phyloP scores from a whole-genome alignment of 495 filamentous ascomycete genomes.

The Penicillium bialowiezense region DNA sequence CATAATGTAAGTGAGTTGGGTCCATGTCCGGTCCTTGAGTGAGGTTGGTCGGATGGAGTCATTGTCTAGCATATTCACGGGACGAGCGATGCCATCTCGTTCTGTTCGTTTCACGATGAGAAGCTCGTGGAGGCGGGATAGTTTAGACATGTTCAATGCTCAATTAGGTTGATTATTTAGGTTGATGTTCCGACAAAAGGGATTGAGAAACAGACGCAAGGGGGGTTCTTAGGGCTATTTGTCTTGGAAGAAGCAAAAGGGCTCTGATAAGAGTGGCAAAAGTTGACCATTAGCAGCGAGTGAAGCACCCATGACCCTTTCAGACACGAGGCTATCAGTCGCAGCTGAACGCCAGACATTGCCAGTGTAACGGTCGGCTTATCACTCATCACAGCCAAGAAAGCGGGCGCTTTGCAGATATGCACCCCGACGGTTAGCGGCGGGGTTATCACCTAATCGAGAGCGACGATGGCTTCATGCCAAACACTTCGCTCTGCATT shows the following conservation, averaged over 20 bases:
- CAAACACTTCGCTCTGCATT: background rate
- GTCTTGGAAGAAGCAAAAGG: background rate
- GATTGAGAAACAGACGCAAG: background rate
- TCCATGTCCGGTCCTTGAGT: constrained; percentile 33
- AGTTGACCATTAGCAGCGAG: background rate
- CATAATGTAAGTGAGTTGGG: constrained; percentile 33
- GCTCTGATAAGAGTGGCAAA: background rate
- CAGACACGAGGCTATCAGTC: background rate
- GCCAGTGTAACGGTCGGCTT: background rate
- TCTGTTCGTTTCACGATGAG: constrained; percentile 22
- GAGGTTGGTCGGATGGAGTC: constrained; percentile 36
- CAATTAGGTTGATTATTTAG: background rate
- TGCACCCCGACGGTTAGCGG: constrained; percentile 4
- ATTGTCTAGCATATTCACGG: constrained; percentile 30
- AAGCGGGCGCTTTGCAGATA: background rate
- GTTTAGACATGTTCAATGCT: constrained; percentile 8
- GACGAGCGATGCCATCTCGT: constrained; percentile 16
- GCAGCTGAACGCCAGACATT: background rate
- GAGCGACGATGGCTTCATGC: background rate
- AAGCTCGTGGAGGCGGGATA: constrained; percentile 15
- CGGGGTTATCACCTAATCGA: background rate
- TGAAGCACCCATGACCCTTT: background rate
- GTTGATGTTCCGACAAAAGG: too few relatives aligned
- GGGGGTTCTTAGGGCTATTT: background rate
- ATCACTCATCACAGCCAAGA: background rate